Evolutionary conservation across 2,329 filamentous ascomycete genomes (phyloP).

Genomic region (Paracamarosporium sp.): DNA sequence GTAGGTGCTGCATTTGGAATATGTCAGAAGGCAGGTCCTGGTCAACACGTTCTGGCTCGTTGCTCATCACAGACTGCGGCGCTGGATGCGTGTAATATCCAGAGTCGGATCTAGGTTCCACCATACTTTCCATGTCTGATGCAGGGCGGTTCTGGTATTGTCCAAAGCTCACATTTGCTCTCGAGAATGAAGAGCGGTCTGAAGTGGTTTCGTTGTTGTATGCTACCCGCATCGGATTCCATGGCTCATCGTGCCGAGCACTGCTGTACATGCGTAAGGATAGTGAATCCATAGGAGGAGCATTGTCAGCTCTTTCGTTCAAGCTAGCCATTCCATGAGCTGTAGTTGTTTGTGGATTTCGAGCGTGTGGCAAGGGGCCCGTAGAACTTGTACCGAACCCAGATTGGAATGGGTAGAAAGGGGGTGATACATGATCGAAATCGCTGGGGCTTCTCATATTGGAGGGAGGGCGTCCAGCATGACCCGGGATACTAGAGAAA

Average conservation of each 20-base stretch:
- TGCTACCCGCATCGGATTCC: slow-evolving; percentile 32
- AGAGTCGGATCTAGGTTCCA: slow-evolving; percentile 34
- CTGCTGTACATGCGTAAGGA: slow-evolving; percentile 4
- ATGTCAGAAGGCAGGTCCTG: slow-evolving; percentile 29
- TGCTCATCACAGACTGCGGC: slow-evolving; percentile 39
- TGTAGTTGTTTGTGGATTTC: background rate
- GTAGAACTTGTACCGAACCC: background rate
- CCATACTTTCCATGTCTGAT: slow-evolving; percentile 31
- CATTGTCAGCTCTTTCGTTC: background rate
- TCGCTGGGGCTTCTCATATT: slow-evolving; percentile 9
- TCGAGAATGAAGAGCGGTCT: slow-evolving; percentile 9
- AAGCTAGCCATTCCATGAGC: background rate
- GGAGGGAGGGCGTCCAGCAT: slow-evolving; percentile 10
- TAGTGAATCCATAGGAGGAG: background rate
- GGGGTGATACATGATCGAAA: slow-evolving; percentile 1
- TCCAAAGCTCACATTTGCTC: slow-evolving; percentile 21
- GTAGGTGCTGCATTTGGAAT: slow-evolving; percentile 21
- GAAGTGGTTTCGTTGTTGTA: slow-evolving; percentile 8
- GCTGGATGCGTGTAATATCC: slow-evolving; percentile 38
- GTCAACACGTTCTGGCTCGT: slow-evolving; percentile 28
- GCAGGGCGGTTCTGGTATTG: slow-evolving; percentile 21
- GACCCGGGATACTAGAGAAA: slow-evolving; percentile 22
- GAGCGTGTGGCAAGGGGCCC: background rate
- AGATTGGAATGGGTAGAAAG: background rate
- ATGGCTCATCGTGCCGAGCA: slow-evolving; percentile 28